Percentiles rank a stretch among this genome's conserved stretches.
Conservation (phyloP, 805 yeast species). For the Ogataea kodamae region DNA sequence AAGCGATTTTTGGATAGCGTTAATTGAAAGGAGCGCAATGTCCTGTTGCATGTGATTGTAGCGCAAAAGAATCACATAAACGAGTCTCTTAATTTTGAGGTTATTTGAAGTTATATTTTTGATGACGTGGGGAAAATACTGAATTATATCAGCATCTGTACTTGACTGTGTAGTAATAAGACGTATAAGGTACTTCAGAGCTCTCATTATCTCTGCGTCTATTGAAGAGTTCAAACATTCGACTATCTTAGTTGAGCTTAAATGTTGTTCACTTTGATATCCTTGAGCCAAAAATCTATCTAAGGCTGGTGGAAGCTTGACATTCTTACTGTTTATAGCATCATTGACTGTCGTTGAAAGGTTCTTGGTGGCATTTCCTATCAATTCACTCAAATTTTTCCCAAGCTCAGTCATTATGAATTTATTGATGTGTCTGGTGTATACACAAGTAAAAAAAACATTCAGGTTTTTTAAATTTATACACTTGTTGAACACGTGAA, state of each 20-base stretch:
- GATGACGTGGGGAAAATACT: slow-evolving; percentile 79
- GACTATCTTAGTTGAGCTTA: slow-evolving; percentile 63
- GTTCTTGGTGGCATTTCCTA: slow-evolving; percentile 76
- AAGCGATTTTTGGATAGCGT: slow-evolving; percentile 83
- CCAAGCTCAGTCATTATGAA: slow-evolving; percentile 21
- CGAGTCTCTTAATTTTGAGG: slow-evolving; percentile 66
- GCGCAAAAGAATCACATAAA: slow-evolving; percentile 66
- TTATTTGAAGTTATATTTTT: slow-evolving; percentile 75
- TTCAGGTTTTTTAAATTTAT: slow-evolving; percentile 2
- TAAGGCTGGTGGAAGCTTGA: slow-evolving; percentile 19
- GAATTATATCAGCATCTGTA: slow-evolving; percentile 38
- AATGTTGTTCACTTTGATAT: slow-evolving; percentile 17
- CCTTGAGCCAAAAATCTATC: slow-evolving; percentile 23
- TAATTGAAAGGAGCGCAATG: slow-evolving; percentile 82
- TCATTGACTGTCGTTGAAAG: slow-evolving; percentile 82
- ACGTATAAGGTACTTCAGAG: slow-evolving; percentile 53
- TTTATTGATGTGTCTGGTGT: not conserved
- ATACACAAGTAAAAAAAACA: slow-evolving; percentile 1
- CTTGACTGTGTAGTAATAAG: slow-evolving; percentile 34
- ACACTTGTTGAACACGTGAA: not conserved
- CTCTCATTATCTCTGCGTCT: slow-evolving; percentile 60
- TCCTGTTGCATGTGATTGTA: slow-evolving; percentile 86
- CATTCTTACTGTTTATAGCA: slow-evolving; percentile 42
- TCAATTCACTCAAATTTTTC: slow-evolving; percentile 55
- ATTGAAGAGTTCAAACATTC: slow-evolving; percentile 63